Evolutionary conservation across 352 stramenopile genomes (phyloP), one percentile per base, ranked within the genome.

Genomic region (Pythium phragmitis): DNA sequence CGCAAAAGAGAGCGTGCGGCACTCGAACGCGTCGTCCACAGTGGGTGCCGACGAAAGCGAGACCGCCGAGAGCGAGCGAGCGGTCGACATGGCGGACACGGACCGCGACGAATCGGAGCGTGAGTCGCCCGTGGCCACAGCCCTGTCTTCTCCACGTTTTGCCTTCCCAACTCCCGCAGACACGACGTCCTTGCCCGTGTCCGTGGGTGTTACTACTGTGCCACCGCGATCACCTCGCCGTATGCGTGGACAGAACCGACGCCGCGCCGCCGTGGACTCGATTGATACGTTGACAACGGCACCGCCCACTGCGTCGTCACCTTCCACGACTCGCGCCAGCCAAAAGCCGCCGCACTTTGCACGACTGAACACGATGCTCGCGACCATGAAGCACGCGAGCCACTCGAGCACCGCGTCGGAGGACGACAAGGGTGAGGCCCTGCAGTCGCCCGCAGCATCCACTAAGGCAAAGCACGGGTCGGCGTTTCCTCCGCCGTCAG

Each of bases 1-100:
- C 16, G 34, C 54, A 28, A 60, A 52, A 4, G 11, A 37, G 2
- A 59, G 86, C 17, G 80, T 86, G 39, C 74, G 78, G 1, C 64
- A 59, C 7, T 77, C 75, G 1, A 52, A 56, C 16, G 57, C 64
- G 17, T 70, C 67, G 34, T 39, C 34, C 4, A 74, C 61, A 1
- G 49, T 59, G 0, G 66, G 45, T 16, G 46, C 30, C 11, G 60
- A 72, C 34, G 60, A 72, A 12, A 64, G 46, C 28, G 59, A 62
- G 17, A 52, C 21, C 28, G 53, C 55, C 14, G 63, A 60, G 21
- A 46, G 63, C n/a, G 62, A 68, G n/a, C 62, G 62, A 7, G 48
- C 17, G 23, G 52, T 23, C 26, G 42, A 59, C 37, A 7, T 23
- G 17, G 55, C 19, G 3, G 60, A 69, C 28, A 37, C 55, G 34